Evolutionary conservation across 441 rosid genomes (phyloP), one percentile per base, ranked within the genome.

Genomic region (Cnidoscolus chayamansa): DNA sequence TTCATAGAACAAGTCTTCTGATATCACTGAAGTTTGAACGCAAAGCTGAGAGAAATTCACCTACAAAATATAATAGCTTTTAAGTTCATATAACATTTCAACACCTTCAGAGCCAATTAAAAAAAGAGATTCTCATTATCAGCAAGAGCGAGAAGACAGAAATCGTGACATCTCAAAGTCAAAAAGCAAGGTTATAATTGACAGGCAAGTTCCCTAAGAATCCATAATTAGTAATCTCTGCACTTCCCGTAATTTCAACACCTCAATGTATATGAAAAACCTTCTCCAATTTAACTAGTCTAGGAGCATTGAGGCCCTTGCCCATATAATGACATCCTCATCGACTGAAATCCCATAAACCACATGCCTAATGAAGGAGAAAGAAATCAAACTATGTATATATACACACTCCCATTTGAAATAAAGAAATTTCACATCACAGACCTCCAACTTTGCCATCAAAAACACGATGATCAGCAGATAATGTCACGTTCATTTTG

Each of bases 401-500:
- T 25, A 25, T 25, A 25, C 25, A 25, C 25, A 25, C 55, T 71
- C 10, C 50, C 2, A 7, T 1, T 17, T 55, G 31, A 45, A 63
- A 49, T 15, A 45, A 15, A 30, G 20, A 58, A 54, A 57, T 61
- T 1, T 45, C 37, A 19, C 54, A 49, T 59, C 68, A 57, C 80
- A 32, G 73, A 95, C 99, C 95, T 89, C 89, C 96, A 71, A 89
- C 94, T 89, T 90, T 86, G 82, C 98, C 98, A 67, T 91, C 94
- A 82, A 93, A 93, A 70, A 95, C 90, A 37, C 98, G 93, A 81
- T 95, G 97, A 79, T 91, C 99, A 65, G 97, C 97, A 0, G 98
- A 95, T 79, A 95, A 81, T 4, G 93, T 95, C 83, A 93, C 78
- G 80, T 73, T 86, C 95, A 95, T 91, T 82, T 89, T 95, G 57